Evolutionary conservation across 2,329 filamentous ascomycete species (phyloP), one percentile per base, ranked within the genome.

Genomic region (Aureobasidium sp.): DNA sequence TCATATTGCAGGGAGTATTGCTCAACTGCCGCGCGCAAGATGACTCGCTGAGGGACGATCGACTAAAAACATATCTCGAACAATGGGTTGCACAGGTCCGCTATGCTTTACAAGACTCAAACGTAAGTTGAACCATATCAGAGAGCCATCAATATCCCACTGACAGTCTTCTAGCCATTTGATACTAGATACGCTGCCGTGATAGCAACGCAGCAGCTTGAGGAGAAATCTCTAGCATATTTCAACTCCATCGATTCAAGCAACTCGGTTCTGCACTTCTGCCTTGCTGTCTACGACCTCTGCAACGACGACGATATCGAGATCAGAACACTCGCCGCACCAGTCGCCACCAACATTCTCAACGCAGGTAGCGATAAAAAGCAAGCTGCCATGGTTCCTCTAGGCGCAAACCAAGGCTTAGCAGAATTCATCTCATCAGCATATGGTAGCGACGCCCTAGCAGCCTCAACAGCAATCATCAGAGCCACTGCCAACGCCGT

Each of bases 241-340:
- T 29, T 64, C 9, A 48, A 34, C n/a, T 41, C 55, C 1, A 2
- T 15, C 1, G 15, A 34, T 5, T 5, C 2, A 25, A 7, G 13
- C 13, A 25, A 60, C 15, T 25, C 32, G 7, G 62, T 84, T 37
- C 72, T 90, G 1, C 76, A 83, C 1, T 76, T 83, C 34, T 81
- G 88, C 57, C 72, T 91, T 5, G 78, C 86, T 3, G 76, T 93
- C 1, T 92, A 94, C 73, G 86, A 91, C 70, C 79, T 86, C 49
- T 80, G 96, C 5, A 89, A 90, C 69, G 94, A 97, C 70, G 93
- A 97, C 70, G 93, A 97, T 70, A 90, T 96, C 64, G 91, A 97
- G 62, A 83, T 97, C 65, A 85, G 93, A 48, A 82, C 87, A 37
- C 72, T 83, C 1, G 87, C 86, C 8, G 83, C 86, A 2, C 63